Evolutionary conservation across 345 rosid species (phyloP).

Genomic region (Eucalyptus sp.): DNA sequence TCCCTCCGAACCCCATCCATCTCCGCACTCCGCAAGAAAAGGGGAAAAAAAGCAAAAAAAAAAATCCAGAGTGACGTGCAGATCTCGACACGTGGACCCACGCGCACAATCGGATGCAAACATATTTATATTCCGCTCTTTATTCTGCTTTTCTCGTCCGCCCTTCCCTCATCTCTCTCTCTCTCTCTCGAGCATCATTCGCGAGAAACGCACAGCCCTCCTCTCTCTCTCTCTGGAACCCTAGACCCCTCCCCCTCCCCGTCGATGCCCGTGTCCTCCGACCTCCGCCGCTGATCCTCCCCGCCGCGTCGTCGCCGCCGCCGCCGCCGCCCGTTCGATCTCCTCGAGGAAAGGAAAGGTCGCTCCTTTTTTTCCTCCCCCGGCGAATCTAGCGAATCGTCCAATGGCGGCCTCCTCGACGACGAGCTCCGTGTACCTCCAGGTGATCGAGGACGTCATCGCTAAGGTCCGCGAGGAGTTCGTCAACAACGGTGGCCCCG

Average conservation of each 20-base stretch:
- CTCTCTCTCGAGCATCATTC: background rate
- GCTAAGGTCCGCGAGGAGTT: conserved; percentile 93
- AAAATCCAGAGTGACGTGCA: background rate
- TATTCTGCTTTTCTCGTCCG: conserved; percentile 49
- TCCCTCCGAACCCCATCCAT: background rate
- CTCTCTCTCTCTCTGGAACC: background rate
- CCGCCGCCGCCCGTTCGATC: background rate
- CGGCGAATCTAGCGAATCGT: background rate
- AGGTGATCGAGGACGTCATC: conserved; percentile 88
- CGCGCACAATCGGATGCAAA: conserved; percentile 78
- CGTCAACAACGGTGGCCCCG: conserved; percentile 67
- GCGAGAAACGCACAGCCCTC: background rate
- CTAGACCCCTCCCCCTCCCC: background rate
- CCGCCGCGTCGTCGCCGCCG: background rate
- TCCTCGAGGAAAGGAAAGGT: background rate
- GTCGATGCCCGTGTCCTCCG: background rate
- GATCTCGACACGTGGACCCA: conserved; percentile 58
- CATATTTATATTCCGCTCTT: conserved; percentile 93
- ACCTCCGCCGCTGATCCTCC: background rate
- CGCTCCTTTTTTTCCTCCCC: background rate
- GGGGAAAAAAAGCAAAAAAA: background rate
- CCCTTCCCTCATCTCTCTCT: conserved; percentile 10
- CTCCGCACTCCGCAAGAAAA: background rate
- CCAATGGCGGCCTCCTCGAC: conserved; percentile 49
- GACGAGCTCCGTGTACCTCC: conserved; percentile 67